Conservation (phyloP, 805 yeast species). For the Martiniozyma abietophila region DNA sequence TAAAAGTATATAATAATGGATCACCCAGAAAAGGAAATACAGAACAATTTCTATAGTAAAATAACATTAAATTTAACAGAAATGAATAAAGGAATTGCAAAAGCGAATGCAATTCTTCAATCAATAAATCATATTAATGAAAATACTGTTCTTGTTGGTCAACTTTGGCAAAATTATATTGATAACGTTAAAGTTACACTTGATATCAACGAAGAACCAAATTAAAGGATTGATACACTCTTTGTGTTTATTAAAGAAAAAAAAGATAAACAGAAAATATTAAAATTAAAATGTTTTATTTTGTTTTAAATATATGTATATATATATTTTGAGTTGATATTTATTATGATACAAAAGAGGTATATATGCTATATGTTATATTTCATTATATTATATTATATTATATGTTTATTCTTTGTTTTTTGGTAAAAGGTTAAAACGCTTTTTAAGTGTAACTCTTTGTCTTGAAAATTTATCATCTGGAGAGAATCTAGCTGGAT, state of each 20-base stretch:
- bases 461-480: constrained; percentile 99
- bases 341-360: constrained; percentile 1
- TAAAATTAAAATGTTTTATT: too few species aligned
- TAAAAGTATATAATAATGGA: constrained; percentile 18
- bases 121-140: constrained; percentile 58
- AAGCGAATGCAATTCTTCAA: constrained; percentile 51
- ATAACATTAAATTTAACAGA: constrained; percentile 72
- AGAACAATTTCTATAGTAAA: constrained; percentile 63
- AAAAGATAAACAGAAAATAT: too few species aligned
- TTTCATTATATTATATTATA: too few species aligned
- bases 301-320: too few species aligned
- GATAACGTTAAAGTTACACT: too few species aligned
- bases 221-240: too few species aligned
- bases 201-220: too few species aligned
- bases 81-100: constrained; percentile 59
- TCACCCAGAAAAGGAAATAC: constrained; percentile 80
- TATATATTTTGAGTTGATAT: neutral
- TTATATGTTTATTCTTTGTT: too few species aligned
- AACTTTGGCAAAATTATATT: too few species aligned
- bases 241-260: too few species aligned
- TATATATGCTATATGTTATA: too few species aligned
- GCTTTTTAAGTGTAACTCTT: constrained; percentile 95
- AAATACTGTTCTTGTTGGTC: constrained; percentile 61
- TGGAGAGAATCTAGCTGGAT: constrained; percentile 99
- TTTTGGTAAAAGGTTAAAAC: constrained; percentile 82